phyloP scores from a whole-genome alignment of 2,329 filamentous ascomycete genomes.

The Arthrinium phaeospermum region DNA sequence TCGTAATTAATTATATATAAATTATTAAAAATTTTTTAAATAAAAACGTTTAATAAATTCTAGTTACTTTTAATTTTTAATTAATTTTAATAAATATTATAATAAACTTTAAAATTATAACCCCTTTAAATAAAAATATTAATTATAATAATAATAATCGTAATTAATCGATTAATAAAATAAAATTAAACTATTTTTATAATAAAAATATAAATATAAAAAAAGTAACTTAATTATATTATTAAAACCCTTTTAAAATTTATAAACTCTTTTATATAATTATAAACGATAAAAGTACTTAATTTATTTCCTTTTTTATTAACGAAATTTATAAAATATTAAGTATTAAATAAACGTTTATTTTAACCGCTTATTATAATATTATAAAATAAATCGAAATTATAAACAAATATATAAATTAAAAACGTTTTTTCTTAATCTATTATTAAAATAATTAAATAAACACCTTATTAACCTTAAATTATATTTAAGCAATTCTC shows the following conservation, averaged over 20 bases:
- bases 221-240: conserved; percentile 22
- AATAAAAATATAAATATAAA: conserved; percentile 20
- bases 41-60: not conserved
- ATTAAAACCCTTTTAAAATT: not conserved
- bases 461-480: too few species aligned
- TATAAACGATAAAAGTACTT: conserved; percentile 19
- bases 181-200: conserved; percentile 11
- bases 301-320: conserved; percentile 19
- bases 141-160: conserved; percentile 3
- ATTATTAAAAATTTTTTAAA: not conserved
- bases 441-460: too few species aligned
- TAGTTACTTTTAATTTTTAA: not conserved
- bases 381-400: conserved; percentile 25
- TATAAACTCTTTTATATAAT: not conserved
- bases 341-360: conserved; percentile 1
- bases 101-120: not conserved
- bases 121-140: not conserved
- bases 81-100: not conserved
- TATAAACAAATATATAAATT: conserved; percentile 25
- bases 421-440: not conserved
- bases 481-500: not conserved
- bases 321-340: conserved; percentile 23
- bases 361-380: conserved; percentile 22
- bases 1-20: not conserved
- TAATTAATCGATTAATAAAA: conserved; percentile 15